These are phyloP conservation scores for Aspergillus bombycis DNA, from an alignment of 2,329 filamentous ascomycete species.

Conservation along the genomic window DNA sequence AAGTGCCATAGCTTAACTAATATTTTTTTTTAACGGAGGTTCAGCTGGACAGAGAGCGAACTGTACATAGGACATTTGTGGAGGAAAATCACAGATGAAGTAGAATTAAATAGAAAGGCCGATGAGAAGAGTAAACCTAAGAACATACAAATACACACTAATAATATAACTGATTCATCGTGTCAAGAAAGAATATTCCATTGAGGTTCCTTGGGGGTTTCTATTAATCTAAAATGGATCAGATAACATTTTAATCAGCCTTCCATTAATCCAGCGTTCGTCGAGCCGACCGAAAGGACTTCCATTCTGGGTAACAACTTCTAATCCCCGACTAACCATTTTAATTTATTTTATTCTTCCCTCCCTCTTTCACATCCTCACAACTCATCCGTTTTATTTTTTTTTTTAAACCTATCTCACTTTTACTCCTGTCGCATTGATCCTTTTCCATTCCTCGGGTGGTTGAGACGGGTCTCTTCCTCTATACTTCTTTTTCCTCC, in stretches of 20 bases:
- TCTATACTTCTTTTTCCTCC: conserved; percentile 1
- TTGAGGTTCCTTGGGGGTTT: neutral
- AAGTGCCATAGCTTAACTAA: no score
- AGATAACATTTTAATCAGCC: neutral
- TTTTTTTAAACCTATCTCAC: neutral
- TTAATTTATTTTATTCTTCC: conserved; percentile 12
- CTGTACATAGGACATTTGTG: no score
- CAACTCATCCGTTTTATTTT: neutral
- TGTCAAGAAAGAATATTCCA: no score
- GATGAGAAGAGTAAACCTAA: no score
- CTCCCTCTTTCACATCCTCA: neutral
- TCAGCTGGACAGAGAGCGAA: neutral
- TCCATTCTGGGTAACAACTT: neutral
- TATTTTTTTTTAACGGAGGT: neutral
- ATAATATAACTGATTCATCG: no score
- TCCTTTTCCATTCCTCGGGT: neutral
- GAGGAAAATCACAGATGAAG: no score
- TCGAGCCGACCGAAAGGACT: conserved; percentile 3
- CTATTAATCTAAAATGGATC: neutral
- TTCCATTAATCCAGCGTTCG: no score
- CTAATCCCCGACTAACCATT: conserved; percentile 2
- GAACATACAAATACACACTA: no score
- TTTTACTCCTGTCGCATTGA: neutral
- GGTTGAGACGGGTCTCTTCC: conserved; percentile 12
- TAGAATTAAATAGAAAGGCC: neutral